Percentiles rank a stretch among this genome's conserved stretches.
Evolutionary conservation across 1,284 basidiomycete species (phyloP).

Genomic region (Singerocomus inundabilis): DNA sequence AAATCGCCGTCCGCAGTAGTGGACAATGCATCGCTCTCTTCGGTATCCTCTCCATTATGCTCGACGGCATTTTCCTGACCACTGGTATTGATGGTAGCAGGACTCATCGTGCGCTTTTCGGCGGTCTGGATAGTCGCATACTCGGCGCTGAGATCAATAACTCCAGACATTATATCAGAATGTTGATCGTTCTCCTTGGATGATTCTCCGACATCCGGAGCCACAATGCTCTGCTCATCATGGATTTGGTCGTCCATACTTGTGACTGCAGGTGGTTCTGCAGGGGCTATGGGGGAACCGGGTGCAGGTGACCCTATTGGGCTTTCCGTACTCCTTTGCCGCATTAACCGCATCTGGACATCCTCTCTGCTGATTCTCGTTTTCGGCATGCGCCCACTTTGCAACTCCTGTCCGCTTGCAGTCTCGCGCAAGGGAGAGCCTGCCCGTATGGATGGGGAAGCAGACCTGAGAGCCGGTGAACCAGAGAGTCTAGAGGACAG

Average conservation of each 20-base stretch:
- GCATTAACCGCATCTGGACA: conserved; percentile 48
- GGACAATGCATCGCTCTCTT: not conserved
- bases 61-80: not conserved
- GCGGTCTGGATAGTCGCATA: conserved; percentile 46
- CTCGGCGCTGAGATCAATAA: conserved; percentile 42
- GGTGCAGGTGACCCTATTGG: conserved; percentile 27
- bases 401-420: conserved; percentile 23
- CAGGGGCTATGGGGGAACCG: conserved; percentile 9
- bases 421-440: conserved; percentile 32
- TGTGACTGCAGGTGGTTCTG: not conserved
- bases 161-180: conserved; percentile 8
- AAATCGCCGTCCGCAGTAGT: not conserved
- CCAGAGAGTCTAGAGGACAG: conserved; percentile 15
- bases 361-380: conserved; percentile 53
- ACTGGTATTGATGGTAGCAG: conserved; percentile 2
- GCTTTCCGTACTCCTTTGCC: conserved; percentile 44
- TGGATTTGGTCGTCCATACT: not conserved
- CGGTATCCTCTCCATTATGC: not conserved
- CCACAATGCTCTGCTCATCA: not conserved
- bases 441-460: conserved; percentile 20
- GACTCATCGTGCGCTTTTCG: conserved; percentile 38
- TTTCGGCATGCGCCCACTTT: conserved; percentile 26
- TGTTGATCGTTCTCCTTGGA: conserved; percentile 12
- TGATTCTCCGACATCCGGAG: not conserved
- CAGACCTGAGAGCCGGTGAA: conserved; percentile 21